phyloP scores from a whole-genome alignment of 495 filamentous ascomycete genomes.

The Hyaloscypha hepaticicola region DNA sequence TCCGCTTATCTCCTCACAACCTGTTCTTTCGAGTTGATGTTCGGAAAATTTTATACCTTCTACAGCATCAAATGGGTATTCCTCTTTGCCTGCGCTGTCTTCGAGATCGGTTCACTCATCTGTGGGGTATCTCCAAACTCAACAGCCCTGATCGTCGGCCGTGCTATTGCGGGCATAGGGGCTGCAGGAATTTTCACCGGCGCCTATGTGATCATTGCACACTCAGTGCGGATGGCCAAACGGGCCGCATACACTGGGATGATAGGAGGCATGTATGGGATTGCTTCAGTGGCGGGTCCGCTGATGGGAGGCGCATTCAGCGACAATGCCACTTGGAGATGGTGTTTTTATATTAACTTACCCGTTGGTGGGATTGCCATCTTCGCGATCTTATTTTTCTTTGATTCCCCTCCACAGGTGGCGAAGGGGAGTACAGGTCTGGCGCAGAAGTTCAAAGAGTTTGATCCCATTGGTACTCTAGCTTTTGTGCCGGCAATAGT shows the following conservation, averaged over 20 bases:
- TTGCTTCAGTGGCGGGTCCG: constrained; percentile 71
- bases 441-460: constrained; percentile 30
- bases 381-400: constrained; percentile 55
- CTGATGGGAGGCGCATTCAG: constrained; percentile 58
- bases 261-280: constrained; percentile 53
- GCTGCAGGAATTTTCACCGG: constrained; percentile 82
- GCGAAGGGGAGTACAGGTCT: constrained; percentile 28
- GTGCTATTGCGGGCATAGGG: constrained; percentile 83
- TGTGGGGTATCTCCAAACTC: constrained; percentile 78
- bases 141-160: constrained; percentile 74
- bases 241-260: constrained; percentile 62
- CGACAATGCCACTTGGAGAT: constrained; percentile 62
- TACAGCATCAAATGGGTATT: constrained; percentile 58
- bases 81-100: constrained; percentile 67
- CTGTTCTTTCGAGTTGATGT: constrained; percentile 21
- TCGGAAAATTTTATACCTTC: constrained; percentile 31
- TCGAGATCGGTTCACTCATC: constrained; percentile 83
- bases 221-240: constrained; percentile 68
- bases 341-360: constrained; percentile 79
- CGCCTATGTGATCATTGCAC: constrained; percentile 73
- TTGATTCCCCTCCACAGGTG: constrained; percentile 33
- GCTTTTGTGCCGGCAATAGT: constrained; percentile 36
- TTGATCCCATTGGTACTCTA: constrained; percentile 49
- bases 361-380: constrained; percentile 59
- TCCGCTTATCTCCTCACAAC: constrained; percentile 6